These are phyloP conservation scores for Bisporella sp. DNA, from an alignment of 2,329 filamentous ascomycete genomes.

Conservation along the genomic window DNA sequence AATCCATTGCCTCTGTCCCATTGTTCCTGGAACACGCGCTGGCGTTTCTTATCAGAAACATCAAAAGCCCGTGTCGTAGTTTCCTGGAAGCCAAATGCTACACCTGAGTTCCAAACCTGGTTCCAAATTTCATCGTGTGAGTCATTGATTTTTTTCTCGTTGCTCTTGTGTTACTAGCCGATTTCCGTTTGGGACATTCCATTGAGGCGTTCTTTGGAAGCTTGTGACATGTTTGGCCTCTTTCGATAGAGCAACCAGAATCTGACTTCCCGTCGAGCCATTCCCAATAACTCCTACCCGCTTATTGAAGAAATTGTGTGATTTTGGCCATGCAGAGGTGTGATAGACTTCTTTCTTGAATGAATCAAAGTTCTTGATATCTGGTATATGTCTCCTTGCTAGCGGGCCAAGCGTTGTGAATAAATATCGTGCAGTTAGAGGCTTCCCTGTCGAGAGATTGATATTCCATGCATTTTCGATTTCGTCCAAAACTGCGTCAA, in stretches of 20 bases:
- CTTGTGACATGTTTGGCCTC: slow-evolving; percentile 29
- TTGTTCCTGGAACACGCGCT: too few relatives aligned
- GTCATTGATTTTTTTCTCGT: slow-evolving; percentile 25
- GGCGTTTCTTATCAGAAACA: too few relatives aligned
- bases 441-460: slow-evolving; percentile 8
- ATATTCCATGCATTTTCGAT: slow-evolving; percentile 39
- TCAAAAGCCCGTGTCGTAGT: too few relatives aligned
- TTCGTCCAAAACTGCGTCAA: slow-evolving; percentile 47
- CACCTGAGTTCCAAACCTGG: slow-evolving; percentile 21
- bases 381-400: slow-evolving; percentile 12
- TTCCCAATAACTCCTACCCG: slow-evolving; percentile 29
- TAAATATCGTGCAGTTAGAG: slow-evolving; percentile 7
- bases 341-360: slow-evolving; percentile 39
- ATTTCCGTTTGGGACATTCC: slow-evolving; percentile 28
- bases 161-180: slow-evolving; percentile 19
- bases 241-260: slow-evolving; percentile 27
- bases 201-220: slow-evolving; percentile 32
- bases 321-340: slow-evolving; percentile 34
- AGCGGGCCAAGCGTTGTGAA: slow-evolving; percentile 13
- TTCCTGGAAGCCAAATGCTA: slow-evolving; percentile 30
- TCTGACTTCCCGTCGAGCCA: slow-evolving; percentile 29
- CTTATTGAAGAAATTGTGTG: slow-evolving; percentile 25
- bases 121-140: slow-evolving; percentile 29
- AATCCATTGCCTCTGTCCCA: too few relatives aligned
- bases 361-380: slow-evolving; percentile 37